Conservation (phyloP, 495 filamentous ascomycete species). For the Penicillium chermesinum region DNA sequence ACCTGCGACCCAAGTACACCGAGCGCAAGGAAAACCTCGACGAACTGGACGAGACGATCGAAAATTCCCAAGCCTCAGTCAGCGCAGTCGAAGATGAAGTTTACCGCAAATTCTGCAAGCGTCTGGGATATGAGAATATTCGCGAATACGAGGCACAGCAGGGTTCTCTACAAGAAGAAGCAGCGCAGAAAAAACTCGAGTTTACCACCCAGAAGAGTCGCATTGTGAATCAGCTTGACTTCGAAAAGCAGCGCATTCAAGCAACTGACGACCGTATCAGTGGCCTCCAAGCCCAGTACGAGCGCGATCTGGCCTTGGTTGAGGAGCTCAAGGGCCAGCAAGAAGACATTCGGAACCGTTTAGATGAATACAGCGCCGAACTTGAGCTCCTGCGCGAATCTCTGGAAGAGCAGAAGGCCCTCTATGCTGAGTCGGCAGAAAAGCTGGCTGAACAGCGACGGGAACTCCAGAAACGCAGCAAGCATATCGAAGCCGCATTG, state of each 20-base stretch:
- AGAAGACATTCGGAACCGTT: constrained; percentile 61
- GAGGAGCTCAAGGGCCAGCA: constrained; percentile 68
- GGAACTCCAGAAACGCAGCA: constrained; percentile 78
- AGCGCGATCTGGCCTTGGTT: constrained; percentile 60
- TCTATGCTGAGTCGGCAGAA: constrained; percentile 62
- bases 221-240: constrained; percentile 72
- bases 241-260: constrained; percentile 66
- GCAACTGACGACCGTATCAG: constrained; percentile 65
- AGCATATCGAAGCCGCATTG: constrained; percentile 71
- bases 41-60: constrained; percentile 58
- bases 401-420: constrained; percentile 60
- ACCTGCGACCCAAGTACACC: constrained; percentile 71
- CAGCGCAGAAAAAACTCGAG: constrained; percentile 75
- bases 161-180: constrained; percentile 84
- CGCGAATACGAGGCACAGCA: constrained; percentile 91
- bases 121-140: constrained; percentile 82
- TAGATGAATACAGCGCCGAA: constrained; percentile 68
- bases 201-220: constrained; percentile 79
- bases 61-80: constrained; percentile 69
- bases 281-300: constrained; percentile 57
- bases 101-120: constrained; percentile 79
- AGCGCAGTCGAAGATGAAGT: constrained; percentile 82
- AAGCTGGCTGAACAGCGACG: constrained; percentile 74
- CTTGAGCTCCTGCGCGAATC: constrained; percentile 70
- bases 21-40: constrained; percentile 65